These are phyloP conservation scores for Penicillium sp. DNA, from an alignment of 2,329 filamentous ascomycete genomes.

Conservation along the genomic window DNA sequence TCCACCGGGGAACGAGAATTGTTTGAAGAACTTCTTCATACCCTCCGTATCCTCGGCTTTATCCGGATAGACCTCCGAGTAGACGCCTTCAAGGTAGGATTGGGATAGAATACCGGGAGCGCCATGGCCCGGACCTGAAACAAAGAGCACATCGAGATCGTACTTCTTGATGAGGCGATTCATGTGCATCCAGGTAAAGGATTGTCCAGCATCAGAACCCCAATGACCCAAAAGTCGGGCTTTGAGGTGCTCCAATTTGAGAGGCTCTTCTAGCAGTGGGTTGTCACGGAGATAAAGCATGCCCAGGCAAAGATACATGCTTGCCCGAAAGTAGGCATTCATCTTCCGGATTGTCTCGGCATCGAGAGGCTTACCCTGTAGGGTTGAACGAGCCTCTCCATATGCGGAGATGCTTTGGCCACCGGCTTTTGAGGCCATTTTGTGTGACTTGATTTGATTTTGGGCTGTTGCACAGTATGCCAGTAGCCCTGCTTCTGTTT, in stretches of 20 bases:
- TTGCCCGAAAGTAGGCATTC: conserved; percentile 73
- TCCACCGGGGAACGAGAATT: conserved; percentile 79
- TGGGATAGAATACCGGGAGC: conserved; percentile 76
- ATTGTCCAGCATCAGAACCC: conserved; percentile 77
- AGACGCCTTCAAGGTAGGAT: conserved; percentile 75
- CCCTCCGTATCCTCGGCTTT: conserved; percentile 70
- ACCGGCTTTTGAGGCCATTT: conserved; percentile 33
- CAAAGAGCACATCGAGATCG: conserved; percentile 69
- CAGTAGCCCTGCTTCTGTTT: not conserved
- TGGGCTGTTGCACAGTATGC: not conserved
- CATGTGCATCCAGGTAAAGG: conserved; percentile 81
- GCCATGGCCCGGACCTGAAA: conserved; percentile 77
- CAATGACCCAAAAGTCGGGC: conserved; percentile 74
- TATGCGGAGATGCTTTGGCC: conserved; percentile 64
- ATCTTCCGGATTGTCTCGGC: conserved; percentile 68
- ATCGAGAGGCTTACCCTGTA: conserved; percentile 63
- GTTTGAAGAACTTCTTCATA: conserved; percentile 76
- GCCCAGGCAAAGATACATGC: conserved; percentile 72
- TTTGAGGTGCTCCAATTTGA: conserved; percentile 72
- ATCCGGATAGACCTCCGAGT: conserved; percentile 75
- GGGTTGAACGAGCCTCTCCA: conserved; percentile 65
- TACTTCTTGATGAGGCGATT: conserved; percentile 82
- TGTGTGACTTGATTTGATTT: not conserved
- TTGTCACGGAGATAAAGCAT: conserved; percentile 81
- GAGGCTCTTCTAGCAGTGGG: conserved; percentile 68